Percentiles rank a stretch among this genome's conserved stretches.
These are phyloP conservation scores for Blastobotrys serpentis DNA, from an alignment of 1,139 yeast genomes.

Conservation along the genomic window DNA sequence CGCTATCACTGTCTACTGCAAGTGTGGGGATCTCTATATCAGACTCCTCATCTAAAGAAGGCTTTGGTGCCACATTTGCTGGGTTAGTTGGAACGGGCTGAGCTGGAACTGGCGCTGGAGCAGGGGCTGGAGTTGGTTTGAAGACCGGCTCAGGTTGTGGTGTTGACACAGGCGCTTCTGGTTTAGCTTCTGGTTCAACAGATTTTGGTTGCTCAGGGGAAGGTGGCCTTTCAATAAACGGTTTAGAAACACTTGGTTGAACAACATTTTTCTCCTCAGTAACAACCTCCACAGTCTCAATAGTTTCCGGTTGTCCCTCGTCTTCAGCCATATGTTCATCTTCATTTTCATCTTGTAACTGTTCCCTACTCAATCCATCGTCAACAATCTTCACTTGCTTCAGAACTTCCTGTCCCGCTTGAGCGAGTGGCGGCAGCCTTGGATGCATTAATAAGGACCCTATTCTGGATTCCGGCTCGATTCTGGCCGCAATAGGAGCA, in stretches of 20 bases:
- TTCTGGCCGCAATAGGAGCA: constrained; percentile 64
- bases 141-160: too few species aligned
- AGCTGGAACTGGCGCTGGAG: background rate
- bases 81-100: background rate
- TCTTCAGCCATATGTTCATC: constrained; percentile 25
- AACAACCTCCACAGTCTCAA: background rate
- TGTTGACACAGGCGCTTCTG: background rate
- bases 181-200: background rate
- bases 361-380: constrained; percentile 20
- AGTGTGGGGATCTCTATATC: constrained; percentile 62
- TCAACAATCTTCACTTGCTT: constrained; percentile 19
- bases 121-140: too few species aligned
- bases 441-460: constrained; percentile 67
- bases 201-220: background rate
- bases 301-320: background rate
- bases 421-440: constrained; percentile 60
- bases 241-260: background rate
- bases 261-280: background rate
- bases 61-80: background rate
- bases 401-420: constrained; percentile 17
- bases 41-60: constrained; percentile 35
- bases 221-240: background rate
- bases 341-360: constrained; percentile 31
- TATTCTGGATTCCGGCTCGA: constrained; percentile 40
- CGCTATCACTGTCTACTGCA: constrained; percentile 42